Percentiles rank a stretch among this genome's conserved stretches.
Conservation (phyloP, 306 rosid genomes). For the Sicyos baderoa region DNA sequence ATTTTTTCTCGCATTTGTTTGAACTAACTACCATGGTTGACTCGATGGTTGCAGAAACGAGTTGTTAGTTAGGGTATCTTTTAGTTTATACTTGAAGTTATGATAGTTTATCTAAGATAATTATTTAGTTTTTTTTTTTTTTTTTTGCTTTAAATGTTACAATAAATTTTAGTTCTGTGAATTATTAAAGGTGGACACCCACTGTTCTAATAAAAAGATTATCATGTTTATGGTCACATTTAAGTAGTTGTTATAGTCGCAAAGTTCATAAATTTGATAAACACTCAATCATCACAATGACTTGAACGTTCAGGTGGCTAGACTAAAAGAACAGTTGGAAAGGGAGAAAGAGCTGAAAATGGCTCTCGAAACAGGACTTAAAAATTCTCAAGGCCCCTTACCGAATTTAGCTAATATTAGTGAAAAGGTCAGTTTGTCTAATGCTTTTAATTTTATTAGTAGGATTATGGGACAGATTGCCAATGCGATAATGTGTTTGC, state of each 20-base stretch:
- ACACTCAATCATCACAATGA: not conserved
- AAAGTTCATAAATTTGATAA: not conserved
- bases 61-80: not conserved
- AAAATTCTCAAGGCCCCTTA: conserved; percentile 29
- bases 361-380: conserved; percentile 55
- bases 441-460: conserved; percentile 3
- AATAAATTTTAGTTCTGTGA: not conserved
- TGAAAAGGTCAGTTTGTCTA: conserved; percentile 37
- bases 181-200: conserved; percentile 1
- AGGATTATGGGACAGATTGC: conserved; percentile 15
- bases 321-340: conserved; percentile 56
- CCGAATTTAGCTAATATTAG: conserved; percentile 35
- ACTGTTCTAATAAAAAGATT: not conserved
- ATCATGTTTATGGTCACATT: not conserved
- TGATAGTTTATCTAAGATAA: not conserved
- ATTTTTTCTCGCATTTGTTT: not conserved
- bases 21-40: not conserved
- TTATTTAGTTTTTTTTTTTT: not conserved
- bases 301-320: conserved; percentile 47
- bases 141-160: not conserved
- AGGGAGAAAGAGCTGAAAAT: conserved; percentile 53
- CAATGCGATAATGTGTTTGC: conserved; percentile 23
- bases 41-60: not conserved
- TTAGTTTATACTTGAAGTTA: not conserved
- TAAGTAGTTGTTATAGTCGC: not conserved